Evolutionary conservation across 2,329 filamentous ascomycete species (phyloP), one percentile per base, ranked within the genome.

Genomic region (Diplocarpon mali): DNA sequence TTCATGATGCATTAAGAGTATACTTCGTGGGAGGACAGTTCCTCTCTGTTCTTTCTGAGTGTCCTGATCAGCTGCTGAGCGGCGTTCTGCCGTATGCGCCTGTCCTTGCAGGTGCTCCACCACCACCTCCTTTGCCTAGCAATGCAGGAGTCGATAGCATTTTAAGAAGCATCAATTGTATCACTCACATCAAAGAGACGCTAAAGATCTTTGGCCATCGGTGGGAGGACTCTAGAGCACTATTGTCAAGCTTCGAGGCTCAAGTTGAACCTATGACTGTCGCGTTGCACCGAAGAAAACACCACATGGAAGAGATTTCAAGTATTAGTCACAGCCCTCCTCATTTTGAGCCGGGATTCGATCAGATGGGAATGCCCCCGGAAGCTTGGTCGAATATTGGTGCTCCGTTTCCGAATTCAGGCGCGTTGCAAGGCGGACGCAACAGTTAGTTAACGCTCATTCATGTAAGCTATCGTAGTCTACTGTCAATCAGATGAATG

Each of bases 1-100:
- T 89, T 56, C 82, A 93, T 58, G 90, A 95, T 60, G 85, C 88
- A 1, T 73, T 94, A 57, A 79, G 89, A 42, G 80, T 86, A 1
- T 92, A 85, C 58, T 94, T 82, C 56, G 77, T 82, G 66, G 77
- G 73, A 12, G 76, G 70, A 48, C 78, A 82, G 54, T 73, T 82
- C 46, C 63, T 79, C 13, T 74, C 76, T 1, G 75, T 80, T 7
- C 62, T 82, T n/a, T 67, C 67, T 3, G 73, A 76, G 48, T 69
- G 73, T 1, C 71, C 73, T 42, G 73, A 80, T 35, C 62, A 74
- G 48, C 67, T 81, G 2, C 64, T 81, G 6, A 69, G 69, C 28
- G 67, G 55, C 9, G 41, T 57, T 3, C 37, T 54, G 7, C 57
- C 56, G 32, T 60, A 55, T 31, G 38, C 47, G 7, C 37, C 53